Evolutionary conservation across 306 rosid species (phyloP), one percentile per base, ranked within the genome.

Genomic region (Medicago ruthenica): DNA sequence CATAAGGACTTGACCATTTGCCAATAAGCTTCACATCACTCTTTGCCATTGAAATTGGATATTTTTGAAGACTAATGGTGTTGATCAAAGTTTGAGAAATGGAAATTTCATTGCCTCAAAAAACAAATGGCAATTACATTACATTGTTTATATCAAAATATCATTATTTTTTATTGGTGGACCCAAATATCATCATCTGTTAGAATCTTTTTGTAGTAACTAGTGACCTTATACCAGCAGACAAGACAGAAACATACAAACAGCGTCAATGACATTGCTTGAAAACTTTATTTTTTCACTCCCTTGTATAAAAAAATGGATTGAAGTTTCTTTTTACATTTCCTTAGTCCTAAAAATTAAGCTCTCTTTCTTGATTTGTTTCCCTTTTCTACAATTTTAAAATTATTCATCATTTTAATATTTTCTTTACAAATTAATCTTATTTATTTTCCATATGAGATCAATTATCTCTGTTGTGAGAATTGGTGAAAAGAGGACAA

Each of bases 1-100:
- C 86, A 63, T 54, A 88, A 0, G 91, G 87, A 53, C 92, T 88
- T 0, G 87, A 71, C 91, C 90, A 88, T 21, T 81, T 78, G 1
- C 89, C 96, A 64, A 90, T 65, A 37, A 90, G 77, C 83, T 82
- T 88, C 69, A 86, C 54, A 27, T 79, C 84, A 18, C 76, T 79
- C 55, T 76, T 75, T 4, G 70, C 82, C 96, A 90, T 85, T 42
- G 36, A 13, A 10, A 40, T 17, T 31, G 14, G 2, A 31, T 42
- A 50, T 66, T 8, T 65, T 48, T 24, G 50, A 41, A 4, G 1
- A 18, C 18, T 27, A 41, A 42, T 9, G 15, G 13, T 8, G 47
- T 14, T 5, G 1, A 61, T 2, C 62, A 16, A 31, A 47, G 39
- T 61, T 61, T 59, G 7, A 34, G 34, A 13, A 48, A 48, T 27